These are phyloP conservation scores for Omphalotus guepiniiformis DNA, from an alignment of 768 basidiomycete genomes.

Conservation along the genomic window DNA sequence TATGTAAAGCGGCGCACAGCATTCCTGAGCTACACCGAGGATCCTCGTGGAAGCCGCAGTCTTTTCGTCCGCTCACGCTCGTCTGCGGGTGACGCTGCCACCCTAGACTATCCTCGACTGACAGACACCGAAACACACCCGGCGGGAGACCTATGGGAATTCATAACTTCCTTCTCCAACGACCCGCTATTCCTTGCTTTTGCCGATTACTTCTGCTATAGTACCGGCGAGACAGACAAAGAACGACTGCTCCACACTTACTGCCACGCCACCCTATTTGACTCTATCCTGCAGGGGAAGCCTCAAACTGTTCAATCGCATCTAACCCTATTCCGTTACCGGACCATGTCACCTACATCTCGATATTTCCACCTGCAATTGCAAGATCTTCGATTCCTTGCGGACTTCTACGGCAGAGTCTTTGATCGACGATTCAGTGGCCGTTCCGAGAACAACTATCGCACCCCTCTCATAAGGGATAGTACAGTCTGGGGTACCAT, in stretches of 20 bases:
- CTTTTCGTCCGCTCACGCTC: slow-evolving; percentile 86
- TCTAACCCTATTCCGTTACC: slow-evolving; percentile 65
- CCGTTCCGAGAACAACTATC: slow-evolving; percentile 55
- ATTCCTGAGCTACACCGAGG: slow-evolving; percentile 90
- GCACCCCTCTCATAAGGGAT: slow-evolving; percentile 68
- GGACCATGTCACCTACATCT: slow-evolving; percentile 52
- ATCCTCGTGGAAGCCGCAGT: slow-evolving; percentile 89
- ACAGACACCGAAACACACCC: slow-evolving; percentile 63
- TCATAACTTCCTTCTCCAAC: slow-evolving; percentile 85
- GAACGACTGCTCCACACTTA: slow-evolving; percentile 67
- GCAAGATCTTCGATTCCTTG: slow-evolving; percentile 70
- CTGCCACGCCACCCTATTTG: slow-evolving; percentile 72
- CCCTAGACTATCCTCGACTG: slow-evolving; percentile 78
- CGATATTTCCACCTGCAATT: slow-evolving; percentile 63
- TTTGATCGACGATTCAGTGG: slow-evolving; percentile 76
- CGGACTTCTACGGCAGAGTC: slow-evolving; percentile 73
- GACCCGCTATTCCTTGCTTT: slow-evolving; percentile 76
- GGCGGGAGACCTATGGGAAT: slow-evolving; percentile 72
- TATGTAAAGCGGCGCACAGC: slow-evolving; percentile 92
- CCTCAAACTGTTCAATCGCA: slow-evolving; percentile 73
- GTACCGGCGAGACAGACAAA: slow-evolving; percentile 49
- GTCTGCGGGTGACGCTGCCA: slow-evolving; percentile 79
- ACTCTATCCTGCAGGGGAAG: slow-evolving; percentile 91
- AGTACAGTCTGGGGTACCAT: slow-evolving; percentile 64
- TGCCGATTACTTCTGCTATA: slow-evolving; percentile 72